Conservation (phyloP, 2,329 filamentous ascomycete species). For the Raffaelea arxii region DNA sequence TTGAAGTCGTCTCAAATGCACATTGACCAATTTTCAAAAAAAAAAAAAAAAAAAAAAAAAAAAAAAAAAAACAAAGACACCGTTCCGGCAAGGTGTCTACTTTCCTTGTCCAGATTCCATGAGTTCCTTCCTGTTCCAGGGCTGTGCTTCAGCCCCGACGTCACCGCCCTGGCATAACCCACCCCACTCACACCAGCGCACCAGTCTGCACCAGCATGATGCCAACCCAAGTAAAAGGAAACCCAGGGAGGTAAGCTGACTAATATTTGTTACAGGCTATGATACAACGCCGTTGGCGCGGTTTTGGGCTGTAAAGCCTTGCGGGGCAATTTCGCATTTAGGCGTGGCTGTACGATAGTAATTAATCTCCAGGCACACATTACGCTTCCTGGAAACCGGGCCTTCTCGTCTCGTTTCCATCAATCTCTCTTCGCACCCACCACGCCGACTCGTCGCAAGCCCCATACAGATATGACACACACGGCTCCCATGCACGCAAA, state of each 20-base stretch:
- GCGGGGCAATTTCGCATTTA: no score
- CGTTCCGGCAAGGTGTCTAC: neutral
- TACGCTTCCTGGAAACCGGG: no score
- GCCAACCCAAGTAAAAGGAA: neutral
- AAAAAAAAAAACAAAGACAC: neutral
- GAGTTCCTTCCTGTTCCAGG: neutral
- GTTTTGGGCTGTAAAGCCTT: no score
- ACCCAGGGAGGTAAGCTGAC: neutral
- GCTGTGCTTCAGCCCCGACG: neutral
- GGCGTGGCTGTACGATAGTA: no score
- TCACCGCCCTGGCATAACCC: conserved; percentile 5
- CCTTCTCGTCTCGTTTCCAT: no score
- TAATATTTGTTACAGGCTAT: no score
- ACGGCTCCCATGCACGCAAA: conserved; percentile 1
- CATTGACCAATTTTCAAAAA: neutral
- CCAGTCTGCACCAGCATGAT: neutral
- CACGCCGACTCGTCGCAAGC: neutral
- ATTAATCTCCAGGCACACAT: no score
- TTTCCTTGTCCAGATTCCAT: neutral
- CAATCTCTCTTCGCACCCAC: neutral
- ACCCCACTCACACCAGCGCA: conserved; percentile 1
- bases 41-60: neutral
- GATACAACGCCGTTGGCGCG: no score
- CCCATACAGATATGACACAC: neutral
- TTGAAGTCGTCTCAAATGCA: no score